Conservation (phyloP, 768 basidiomycete species). For the Boletus vermiculosoides region DNA sequence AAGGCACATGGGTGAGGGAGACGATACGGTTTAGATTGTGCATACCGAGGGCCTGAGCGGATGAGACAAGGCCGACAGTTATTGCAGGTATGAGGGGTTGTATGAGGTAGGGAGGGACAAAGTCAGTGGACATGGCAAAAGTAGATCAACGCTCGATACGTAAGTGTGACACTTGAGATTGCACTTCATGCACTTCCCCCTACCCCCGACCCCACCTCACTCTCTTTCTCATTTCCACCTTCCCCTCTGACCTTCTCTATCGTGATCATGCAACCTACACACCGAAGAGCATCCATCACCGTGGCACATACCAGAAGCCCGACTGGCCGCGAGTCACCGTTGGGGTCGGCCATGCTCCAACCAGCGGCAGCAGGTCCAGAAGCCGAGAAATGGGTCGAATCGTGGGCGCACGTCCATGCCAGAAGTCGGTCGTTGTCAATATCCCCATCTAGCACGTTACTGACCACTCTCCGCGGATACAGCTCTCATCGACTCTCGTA, state of each 20-base stretch:
- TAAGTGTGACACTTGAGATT: slow-evolving; percentile 13
- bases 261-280: slow-evolving; percentile 17
- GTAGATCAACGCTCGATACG: slow-evolving; percentile 7
- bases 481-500: slow-evolving; percentile 72
- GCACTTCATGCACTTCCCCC: slow-evolving; percentile 15
- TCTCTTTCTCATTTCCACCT: not conserved
- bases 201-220: slow-evolving; percentile 5
- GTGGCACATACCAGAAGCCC: slow-evolving; percentile 12
- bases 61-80: slow-evolving; percentile 29
- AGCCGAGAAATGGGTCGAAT: slow-evolving; percentile 52
- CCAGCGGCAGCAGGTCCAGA: slow-evolving; percentile 28
- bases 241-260: not conserved
- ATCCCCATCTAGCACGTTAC: not conserved
- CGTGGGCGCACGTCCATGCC: slow-evolving; percentile 56
- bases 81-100: slow-evolving; percentile 45
- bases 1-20: slow-evolving; percentile 4
- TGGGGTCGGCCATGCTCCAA: slow-evolving; percentile 7
- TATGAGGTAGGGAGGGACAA: slow-evolving; percentile 61
- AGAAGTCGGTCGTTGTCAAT: slow-evolving; percentile 45
- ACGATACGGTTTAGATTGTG: not conserved
- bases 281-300: slow-evolving; percentile 23
- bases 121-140: slow-evolving; percentile 26
- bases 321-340: slow-evolving; percentile 19
- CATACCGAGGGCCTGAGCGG: slow-evolving; percentile 60
- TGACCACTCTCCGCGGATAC: not conserved